Evolutionary conservation across 2,329 filamentous ascomycete genomes (phyloP), one percentile per base, ranked within the genome.

Genomic region (Trichoderma citrinoviride): DNA sequence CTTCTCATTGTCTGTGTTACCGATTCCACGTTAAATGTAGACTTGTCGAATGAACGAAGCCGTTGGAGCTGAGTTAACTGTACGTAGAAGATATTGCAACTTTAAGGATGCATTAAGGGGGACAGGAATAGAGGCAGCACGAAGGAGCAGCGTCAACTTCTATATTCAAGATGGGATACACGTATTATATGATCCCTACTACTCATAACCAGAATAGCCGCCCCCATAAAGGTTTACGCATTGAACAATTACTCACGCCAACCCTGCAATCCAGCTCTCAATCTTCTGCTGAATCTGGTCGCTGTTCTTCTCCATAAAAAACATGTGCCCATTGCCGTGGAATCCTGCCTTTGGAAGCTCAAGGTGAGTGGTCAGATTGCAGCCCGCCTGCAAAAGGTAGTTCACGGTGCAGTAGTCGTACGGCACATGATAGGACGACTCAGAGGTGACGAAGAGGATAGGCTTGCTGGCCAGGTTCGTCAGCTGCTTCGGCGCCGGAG

Each of bases 231-330:
- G n/a, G 27, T 15, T 8, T 19, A 12, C 21, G 19, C 15, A 41
- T 29, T 41, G 17, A 1, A 14, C 14, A 37, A 33, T 33, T 19
- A 7, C 46, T 60, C 7, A 60, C 1, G 15, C 2, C 47, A 61
- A 15, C 8, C 7, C 33, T 10, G 53, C 50, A 19, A 73, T 70
- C 72, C 72, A 75, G 4, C 63, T 40, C n/a, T 70, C 61, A 3
- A 75, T 29, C 14, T 70, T 62, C 25, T 52, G 47, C 40, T 73
- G 70, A 53, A 82, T 78, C 49, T 75, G 67, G 65, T 78, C 70
- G 61, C 77, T 82, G 68, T 83, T 83, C 73, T 76, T 77, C 73
- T 82, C 81, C 73, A 83, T 71, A 66, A 82, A 81, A 64, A 80
- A 76, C 76, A 83, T 77, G 71, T 83, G 80, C 0, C 78, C 79